These are phyloP conservation scores for Acanthamoeba royreba DNA, from an alignment of 208 protist genomes.

Conservation along the genomic window DNA sequence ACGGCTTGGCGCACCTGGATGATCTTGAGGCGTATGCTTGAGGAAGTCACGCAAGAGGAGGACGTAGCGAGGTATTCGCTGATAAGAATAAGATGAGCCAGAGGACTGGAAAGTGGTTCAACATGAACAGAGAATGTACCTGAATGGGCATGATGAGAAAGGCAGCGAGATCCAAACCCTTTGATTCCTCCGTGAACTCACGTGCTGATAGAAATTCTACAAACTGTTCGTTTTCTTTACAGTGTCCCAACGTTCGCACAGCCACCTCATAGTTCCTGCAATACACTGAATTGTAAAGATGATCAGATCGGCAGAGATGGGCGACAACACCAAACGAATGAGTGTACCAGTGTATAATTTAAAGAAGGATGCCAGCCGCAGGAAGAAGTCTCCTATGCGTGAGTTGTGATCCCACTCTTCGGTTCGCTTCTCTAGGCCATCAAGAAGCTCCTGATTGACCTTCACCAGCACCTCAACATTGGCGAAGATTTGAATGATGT, in stretches of 20 bases:
- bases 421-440: background rate
- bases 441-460: background rate
- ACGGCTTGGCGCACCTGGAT: background rate
- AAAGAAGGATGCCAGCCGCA: background rate
- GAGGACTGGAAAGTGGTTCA: background rate
- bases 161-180: background rate
- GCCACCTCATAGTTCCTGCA: background rate
- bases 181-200: background rate
- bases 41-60: background rate
- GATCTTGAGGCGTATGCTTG: background rate
- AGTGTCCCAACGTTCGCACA: background rate
- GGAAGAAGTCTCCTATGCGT: background rate
- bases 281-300: background rate
- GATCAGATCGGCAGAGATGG: background rate
- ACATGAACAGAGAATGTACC: too few species aligned
- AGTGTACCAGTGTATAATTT: background rate
- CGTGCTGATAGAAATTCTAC: background rate
- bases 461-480: background rate
- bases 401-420: background rate
- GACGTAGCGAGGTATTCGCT: conserved; percentile 1
- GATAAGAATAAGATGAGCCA: background rate
- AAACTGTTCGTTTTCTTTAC: background rate
- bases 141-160: conserved; percentile 30
- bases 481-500: background rate
- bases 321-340: background rate